These are phyloP conservation scores for Leishmania martiniquensis DNA, from an alignment of 208 protist species.

Conservation along the genomic window DNA sequence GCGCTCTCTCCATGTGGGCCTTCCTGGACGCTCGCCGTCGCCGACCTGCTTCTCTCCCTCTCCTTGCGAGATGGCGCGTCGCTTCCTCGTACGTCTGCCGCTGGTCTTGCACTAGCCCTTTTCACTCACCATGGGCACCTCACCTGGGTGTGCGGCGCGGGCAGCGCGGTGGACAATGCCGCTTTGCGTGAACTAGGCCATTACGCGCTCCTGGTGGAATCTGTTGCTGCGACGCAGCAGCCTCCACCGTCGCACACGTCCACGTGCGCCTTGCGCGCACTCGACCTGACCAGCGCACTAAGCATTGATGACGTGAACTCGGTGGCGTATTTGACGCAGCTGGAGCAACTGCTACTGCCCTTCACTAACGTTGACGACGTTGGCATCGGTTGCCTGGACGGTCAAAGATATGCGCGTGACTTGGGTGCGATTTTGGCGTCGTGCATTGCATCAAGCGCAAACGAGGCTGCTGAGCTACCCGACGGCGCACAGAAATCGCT, in stretches of 20 bases:
- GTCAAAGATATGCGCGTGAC: slow-evolving; percentile 28
- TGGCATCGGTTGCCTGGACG: slow-evolving; percentile 42
- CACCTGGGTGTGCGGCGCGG: slow-evolving; percentile 39
- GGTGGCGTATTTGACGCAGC: slow-evolving; percentile 35
- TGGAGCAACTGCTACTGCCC: slow-evolving; percentile 54
- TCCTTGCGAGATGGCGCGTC: slow-evolving; percentile 8
- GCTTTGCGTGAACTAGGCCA: slow-evolving; percentile 41
- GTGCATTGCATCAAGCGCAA: background rate
- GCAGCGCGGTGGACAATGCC: slow-evolving; percentile 40
- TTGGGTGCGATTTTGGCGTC: slow-evolving; percentile 14
- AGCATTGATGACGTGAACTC: slow-evolving; percentile 39
- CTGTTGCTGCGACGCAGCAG: slow-evolving; percentile 7
- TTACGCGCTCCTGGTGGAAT: slow-evolving; percentile 40
- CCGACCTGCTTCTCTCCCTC: slow-evolving; percentile 18
- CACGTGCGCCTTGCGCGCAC: slow-evolving; percentile 37
- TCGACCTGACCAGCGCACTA: slow-evolving; percentile 52
- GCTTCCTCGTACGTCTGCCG: slow-evolving; percentile 7
- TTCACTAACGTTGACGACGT: slow-evolving; percentile 46
- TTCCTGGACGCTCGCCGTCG: slow-evolving; percentile 6
- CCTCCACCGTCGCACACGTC: background rate
- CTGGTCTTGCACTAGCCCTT: slow-evolving; percentile 33
- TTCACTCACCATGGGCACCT: slow-evolving; percentile 34
- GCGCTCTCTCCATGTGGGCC: too few species aligned
- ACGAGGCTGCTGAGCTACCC: background rate
- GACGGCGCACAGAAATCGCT: slow-evolving; percentile 2